Evolutionary conservation across 2,329 filamentous ascomycete genomes (phyloP), one percentile per base, ranked within the genome.

Genomic region (Alternaria angustiovoidea): DNA sequence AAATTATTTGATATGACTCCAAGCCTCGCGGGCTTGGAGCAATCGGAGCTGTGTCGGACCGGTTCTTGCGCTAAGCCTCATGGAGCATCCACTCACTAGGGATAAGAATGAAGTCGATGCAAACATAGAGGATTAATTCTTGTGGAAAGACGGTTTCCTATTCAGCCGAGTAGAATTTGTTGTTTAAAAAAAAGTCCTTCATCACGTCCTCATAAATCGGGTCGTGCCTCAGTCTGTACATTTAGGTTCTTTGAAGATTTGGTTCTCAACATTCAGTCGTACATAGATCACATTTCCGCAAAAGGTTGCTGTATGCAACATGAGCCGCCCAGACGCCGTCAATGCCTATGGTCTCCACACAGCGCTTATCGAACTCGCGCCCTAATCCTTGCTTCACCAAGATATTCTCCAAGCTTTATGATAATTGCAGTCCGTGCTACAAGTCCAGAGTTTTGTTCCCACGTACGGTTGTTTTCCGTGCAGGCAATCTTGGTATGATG

Each of bases 1-100:
- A 66, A 68, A 70, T 72, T 61, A 65, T 67, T 71, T 65, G 57
- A 32, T 56, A 70, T 72, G 70, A 72, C 70, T 72, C 68, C 60
- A 64, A 70, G 60, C 51, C 49, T 60, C 57, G 34, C 56, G 59
- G 56, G 43, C 54, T 42, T 7, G 5, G 39, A 52, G 22, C 44
- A 36, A 46, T 53, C 67, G 65, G 67, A 66, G 51, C 54, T 41
- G 54, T 62, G 51, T 52, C 60, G 65, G 65, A 53, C 66, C 66
- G 65, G 41, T 38, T 18, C 41, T 55, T 32, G 51, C 54, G 59
- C 56, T 67, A 69, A 59, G 58, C 55, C 36, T 11, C 5, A 54
- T 51, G n/a, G 32, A 54, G 62, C 43, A 18, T 43, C 38, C 3
- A 30, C 28, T 6, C 24, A 26, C 32, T 30, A 18, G n/a, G 14